Evolutionary conservation across 1,284 basidiomycete genomes (phyloP).

Genomic region (Peniophora sp.): DNA sequence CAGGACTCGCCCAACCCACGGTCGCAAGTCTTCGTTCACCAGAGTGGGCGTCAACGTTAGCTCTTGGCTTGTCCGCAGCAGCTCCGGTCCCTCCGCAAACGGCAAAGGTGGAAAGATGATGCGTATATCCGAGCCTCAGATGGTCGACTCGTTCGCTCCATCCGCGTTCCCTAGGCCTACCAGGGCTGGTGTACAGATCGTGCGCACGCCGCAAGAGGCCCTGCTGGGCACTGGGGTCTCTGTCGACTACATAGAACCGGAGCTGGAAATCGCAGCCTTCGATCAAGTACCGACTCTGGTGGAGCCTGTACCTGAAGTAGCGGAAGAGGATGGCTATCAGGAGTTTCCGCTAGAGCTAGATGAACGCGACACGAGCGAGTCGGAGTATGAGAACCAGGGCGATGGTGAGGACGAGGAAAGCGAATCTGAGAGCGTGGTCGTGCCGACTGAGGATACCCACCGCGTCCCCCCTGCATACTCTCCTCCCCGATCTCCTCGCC

Average conservation of each 20-base stretch:
- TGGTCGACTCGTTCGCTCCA: slow-evolving; percentile 33
- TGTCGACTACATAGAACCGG: slow-evolving; percentile 2
- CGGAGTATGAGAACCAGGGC: slow-evolving; percentile 18
- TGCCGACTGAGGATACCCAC: background rate
- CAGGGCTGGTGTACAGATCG: slow-evolving; percentile 59
- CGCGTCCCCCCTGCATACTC: slow-evolving; percentile 12
- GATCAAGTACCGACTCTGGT: background rate
- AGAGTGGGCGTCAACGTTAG: slow-evolving; percentile 14
- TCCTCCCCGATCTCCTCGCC: slow-evolving; percentile 13
- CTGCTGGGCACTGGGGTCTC: slow-evolving; percentile 25
- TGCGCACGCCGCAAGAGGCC: slow-evolving; percentile 71
- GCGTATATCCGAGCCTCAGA: slow-evolving; percentile 56
- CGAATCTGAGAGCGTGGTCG: slow-evolving; percentile 9
- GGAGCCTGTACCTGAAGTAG: background rate
- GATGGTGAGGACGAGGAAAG: slow-evolving; percentile 14
- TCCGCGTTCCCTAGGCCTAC: slow-evolving; percentile 30
- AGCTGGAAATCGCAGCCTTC: background rate
- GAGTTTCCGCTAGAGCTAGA: slow-evolving; percentile 16
- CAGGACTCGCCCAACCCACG: slow-evolving; percentile 7
- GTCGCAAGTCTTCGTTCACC: slow-evolving; percentile 23
- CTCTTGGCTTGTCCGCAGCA: slow-evolving; percentile 25
- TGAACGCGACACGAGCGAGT: slow-evolving; percentile 14
- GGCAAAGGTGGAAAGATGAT: slow-evolving; percentile 30
- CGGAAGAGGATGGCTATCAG: slow-evolving; percentile 4
- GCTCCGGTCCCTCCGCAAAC: slow-evolving; percentile 17